Evolutionary conservation across 2,329 filamentous ascomycete species (phyloP).

Genomic region (Aspergillus persii): DNA sequence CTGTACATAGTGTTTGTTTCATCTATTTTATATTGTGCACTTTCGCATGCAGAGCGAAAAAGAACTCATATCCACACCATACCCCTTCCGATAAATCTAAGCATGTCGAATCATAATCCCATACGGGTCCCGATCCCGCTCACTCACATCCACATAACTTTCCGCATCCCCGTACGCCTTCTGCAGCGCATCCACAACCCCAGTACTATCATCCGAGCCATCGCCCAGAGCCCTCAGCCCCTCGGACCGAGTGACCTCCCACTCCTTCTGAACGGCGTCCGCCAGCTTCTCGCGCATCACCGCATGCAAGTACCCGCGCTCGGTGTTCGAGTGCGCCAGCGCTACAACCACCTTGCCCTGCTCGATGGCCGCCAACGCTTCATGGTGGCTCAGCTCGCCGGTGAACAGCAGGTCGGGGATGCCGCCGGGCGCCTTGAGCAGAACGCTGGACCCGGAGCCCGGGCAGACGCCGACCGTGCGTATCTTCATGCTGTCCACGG

Average conservation of each 20-base stretch:
- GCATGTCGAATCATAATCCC: conserved; percentile 58
- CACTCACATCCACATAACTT: conserved; percentile 70
- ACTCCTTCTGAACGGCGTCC: conserved; percentile 56
- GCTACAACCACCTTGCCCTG: conserved; percentile 77
- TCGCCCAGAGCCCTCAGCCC: conserved; percentile 35
- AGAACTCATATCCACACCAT: not conserved
- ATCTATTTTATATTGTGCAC: not conserved
- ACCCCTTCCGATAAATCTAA: conserved; percentile 1
- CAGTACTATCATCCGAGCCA: conserved; percentile 15
- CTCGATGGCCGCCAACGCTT: conserved; percentile 82
- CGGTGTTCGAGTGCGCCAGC: conserved; percentile 90
- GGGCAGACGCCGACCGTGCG: conserved; percentile 80
- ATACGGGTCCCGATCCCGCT: conserved; percentile 83
- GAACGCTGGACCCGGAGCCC: conserved; percentile 72
- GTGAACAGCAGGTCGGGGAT: conserved; percentile 80
- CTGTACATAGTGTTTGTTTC: conserved; percentile 4
- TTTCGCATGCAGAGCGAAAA: not conserved
- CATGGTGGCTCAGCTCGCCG: conserved; percentile 91
- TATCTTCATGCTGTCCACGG: conserved; percentile 57
- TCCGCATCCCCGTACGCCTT: conserved; percentile 54
- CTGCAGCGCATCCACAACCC: conserved; percentile 34
- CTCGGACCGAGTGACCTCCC: conserved; percentile 49
- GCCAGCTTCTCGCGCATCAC: conserved; percentile 68
- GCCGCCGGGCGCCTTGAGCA: conserved; percentile 58
- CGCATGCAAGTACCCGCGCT: conserved; percentile 74